Evolutionary conservation across 495 filamentous ascomycete genomes (phyloP), one percentile per base, ranked within the genome.

Genomic region (Trichoderma erinaceum): DNA sequence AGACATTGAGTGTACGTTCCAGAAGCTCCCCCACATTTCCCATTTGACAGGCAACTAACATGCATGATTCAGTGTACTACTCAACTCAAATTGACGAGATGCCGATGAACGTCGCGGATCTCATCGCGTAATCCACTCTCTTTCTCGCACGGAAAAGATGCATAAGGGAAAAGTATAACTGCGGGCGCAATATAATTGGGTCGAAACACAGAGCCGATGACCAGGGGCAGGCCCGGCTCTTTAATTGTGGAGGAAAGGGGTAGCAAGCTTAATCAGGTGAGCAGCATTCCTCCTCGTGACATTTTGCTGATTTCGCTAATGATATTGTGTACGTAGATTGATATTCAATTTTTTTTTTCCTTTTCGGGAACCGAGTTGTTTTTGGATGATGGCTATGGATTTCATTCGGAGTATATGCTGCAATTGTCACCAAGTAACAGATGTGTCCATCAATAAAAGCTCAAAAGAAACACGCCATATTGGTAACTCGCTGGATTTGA

Each of bases 71-170:
- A 79, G 77, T 79, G 76, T 90, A 89, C 82, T 90, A 90, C 81
- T 89, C 86, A 78, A 90, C 89, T 66, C 89, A 92, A 78, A 92
- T 92, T 68, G 89, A 92, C 73, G 89, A 92, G 84, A 92, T 92
- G 89, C 89, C 89, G 68, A 92, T 92, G 89, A 92, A 92, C 79
- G 89, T 92, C 68, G 89, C 89, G 67, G 89, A 88, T 70, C 85
- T 88, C 67, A 88, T 88, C 72, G 84, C 76, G 11, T 79, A 73
- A 73, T 65, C 38, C 2, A 43, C 64, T 16, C 18, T 15, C 35
- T 7, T 21, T 13, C 35, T 65, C 41, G 18, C 23, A 16, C 63
- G 11, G 18, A 52, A 52, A 16, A 35, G 41, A 10, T 29, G 35
- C 35, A 23, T 25, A 29, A 15, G 23, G 52, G 18, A 11, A 8